phyloP scores from a whole-genome alignment of 495 filamentous ascomycete species.

The Penicillium silybi region DNA sequence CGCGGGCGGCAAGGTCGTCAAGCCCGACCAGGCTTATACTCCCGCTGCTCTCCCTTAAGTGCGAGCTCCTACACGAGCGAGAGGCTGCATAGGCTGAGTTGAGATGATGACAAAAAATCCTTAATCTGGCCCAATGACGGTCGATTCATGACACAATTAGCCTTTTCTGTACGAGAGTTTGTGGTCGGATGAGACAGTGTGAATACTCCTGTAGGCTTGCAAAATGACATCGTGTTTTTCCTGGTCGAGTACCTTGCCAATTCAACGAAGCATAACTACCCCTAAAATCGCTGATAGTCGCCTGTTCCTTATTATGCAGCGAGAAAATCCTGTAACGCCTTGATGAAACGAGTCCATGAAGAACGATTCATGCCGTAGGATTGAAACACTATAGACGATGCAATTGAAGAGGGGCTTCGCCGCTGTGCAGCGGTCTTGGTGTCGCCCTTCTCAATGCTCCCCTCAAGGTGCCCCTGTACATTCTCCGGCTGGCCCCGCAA shows the following conservation, averaged over 20 bases:
- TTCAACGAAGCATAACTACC: too few relatives aligned
- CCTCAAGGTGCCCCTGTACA: too few relatives aligned
- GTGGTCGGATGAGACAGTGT: neutral
- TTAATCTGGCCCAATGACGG: neutral
- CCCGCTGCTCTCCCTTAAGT: constrained; percentile 34
- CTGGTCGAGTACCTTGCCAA: neutral
- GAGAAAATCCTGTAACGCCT: too few relatives aligned
- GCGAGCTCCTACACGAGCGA: neutral
- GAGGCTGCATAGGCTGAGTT: neutral
- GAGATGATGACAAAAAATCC: neutral
- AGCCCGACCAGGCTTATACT: constrained; percentile 52
- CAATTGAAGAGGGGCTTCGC: too few relatives aligned
- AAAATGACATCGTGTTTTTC: neutral
- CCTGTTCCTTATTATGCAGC: too few relatives aligned
- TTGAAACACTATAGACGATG: too few relatives aligned
- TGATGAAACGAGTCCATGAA: too few relatives aligned
- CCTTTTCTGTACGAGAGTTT: neutral
- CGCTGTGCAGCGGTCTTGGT: too few relatives aligned
- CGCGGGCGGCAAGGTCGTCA: constrained; percentile 40
- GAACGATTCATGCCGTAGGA: too few relatives aligned
- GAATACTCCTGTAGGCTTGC: neutral
- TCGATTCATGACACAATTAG: neutral
- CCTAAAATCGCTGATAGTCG: too few relatives aligned
- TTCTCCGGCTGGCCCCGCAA: too few relatives aligned
- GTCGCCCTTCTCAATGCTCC: too few relatives aligned